Conservation (phyloP, 2,329 filamentous ascomycete genomes). For the Talaromyces verruculosus region DNA sequence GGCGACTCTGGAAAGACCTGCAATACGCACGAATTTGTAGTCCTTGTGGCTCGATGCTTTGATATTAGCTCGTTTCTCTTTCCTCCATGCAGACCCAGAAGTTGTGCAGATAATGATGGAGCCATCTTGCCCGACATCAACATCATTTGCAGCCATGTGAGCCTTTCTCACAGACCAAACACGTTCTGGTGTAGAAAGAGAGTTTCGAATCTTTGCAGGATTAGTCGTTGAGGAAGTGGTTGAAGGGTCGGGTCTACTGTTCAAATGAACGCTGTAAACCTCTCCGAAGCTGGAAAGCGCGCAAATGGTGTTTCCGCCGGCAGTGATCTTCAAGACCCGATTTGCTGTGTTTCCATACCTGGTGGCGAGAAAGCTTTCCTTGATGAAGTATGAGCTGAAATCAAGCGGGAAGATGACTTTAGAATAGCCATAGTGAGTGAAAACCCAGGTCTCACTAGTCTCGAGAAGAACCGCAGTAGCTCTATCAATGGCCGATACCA, state of each 20-base stretch:
- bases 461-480: conserved; percentile 84
- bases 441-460: conserved; percentile 87
- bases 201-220: conserved; percentile 81
- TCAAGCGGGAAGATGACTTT: conserved; percentile 80
- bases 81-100: conserved; percentile 89
- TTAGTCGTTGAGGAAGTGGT: conserved; percentile 79
- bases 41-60: conserved; percentile 77
- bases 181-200: conserved; percentile 73
- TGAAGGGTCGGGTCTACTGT: conserved; percentile 63
- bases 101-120: conserved; percentile 92
- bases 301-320: conserved; percentile 87
- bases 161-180: conserved; percentile 89
- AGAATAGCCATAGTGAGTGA: conserved; percentile 95
- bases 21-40: conserved; percentile 91
- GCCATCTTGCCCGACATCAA: conserved; percentile 85
- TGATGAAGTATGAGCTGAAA: conserved; percentile 66
- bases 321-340: conserved; percentile 72
- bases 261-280: conserved; percentile 80
- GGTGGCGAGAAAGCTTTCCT: conserved; percentile 63
- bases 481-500: conserved; percentile 83
- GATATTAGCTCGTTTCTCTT: conserved; percentile 76
- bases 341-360: conserved; percentile 65
- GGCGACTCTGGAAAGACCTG: conserved; percentile 80
- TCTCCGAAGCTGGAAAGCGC: conserved; percentile 82
- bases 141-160: conserved; percentile 78